A percentile compares a stretch with the other conserved stretches of the same genome.
Evolutionary conservation across 1,284 basidiomycete species (phyloP).

Genomic region (Puccinia triticina): DNA sequence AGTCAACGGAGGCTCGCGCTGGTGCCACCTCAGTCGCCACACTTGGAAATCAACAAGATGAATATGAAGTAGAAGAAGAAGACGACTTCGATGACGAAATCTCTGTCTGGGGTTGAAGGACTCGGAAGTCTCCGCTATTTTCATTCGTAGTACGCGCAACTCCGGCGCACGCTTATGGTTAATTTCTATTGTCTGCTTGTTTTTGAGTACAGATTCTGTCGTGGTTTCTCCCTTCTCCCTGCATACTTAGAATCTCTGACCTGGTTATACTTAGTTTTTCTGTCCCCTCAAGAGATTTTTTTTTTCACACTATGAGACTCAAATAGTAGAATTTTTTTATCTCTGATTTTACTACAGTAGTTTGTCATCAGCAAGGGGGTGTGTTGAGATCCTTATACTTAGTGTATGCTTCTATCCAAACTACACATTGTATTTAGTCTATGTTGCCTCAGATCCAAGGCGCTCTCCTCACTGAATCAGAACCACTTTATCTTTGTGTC

Average conservation of each 20-base stretch:
- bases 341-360: not conserved
- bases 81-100: not conserved
- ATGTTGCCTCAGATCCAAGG: too few species aligned
- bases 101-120: not conserved
- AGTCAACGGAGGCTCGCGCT: not conserved
- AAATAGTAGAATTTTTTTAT: not conserved
- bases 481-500: too few species aligned
- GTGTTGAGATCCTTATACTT: too few species aligned
- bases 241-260: not conserved
- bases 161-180: not conserved
- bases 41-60: not conserved
- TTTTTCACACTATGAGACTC: not conserved
- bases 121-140: not conserved
- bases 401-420: too few species aligned
- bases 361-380: too few species aligned
- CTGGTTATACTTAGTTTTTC: not conserved
- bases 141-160: not conserved
- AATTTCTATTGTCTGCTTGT: conserved; percentile 2
- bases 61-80: not conserved
- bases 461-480: too few species aligned
- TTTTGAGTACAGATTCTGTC: conserved; percentile 6
- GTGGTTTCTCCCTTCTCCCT: conserved; percentile 9
- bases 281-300: conserved; percentile 6
- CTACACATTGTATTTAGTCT: too few species aligned
- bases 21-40: not conserved